phyloP scores from a whole-genome alignment of 768 basidiomycete species.

The Tulasnella sp. region DNA sequence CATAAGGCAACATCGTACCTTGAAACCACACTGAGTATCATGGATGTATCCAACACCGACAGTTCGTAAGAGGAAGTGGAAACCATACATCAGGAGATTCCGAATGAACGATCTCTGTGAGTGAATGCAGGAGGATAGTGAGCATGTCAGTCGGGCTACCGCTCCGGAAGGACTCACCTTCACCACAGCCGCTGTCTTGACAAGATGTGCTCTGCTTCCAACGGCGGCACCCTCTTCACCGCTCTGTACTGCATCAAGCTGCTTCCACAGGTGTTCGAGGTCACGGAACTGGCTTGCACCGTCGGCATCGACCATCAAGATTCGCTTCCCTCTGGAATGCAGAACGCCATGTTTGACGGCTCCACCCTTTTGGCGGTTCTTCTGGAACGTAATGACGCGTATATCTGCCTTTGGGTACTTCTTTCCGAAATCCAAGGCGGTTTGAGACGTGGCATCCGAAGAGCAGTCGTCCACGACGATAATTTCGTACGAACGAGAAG shows the following conservation, averaged over 20 bases:
- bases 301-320: conserved; percentile 92
- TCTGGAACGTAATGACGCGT: conserved; percentile 65
- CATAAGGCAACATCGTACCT: conserved; percentile 33
- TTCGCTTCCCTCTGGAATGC: conserved; percentile 61
- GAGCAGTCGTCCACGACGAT: conserved; percentile 89
- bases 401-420: conserved; percentile 54
- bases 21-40: conserved; percentile 97
- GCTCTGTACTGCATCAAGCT: conserved; percentile 54
- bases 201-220: conserved; percentile 88
- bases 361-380: conserved; percentile 87
- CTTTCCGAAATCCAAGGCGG: conserved; percentile 57
- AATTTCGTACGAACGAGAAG: conserved; percentile 61
- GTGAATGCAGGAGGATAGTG: neutral
- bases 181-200: conserved; percentile 86
- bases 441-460: conserved; percentile 58
- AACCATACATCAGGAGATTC: conserved; percentile 88
- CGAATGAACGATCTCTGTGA: conserved; percentile 74
- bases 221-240: conserved; percentile 58
- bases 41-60: conserved; percentile 85
- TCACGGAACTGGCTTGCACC: conserved; percentile 86
- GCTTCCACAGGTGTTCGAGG: conserved; percentile 65
- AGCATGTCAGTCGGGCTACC: neutral
- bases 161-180: conserved; percentile 48
- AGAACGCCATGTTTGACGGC: conserved; percentile 89
- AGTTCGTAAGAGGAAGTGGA: conserved; percentile 81